These are phyloP conservation scores for Didymella arachidicola DNA, from an alignment of 2,329 filamentous ascomycete species.

Conservation along the genomic window DNA sequence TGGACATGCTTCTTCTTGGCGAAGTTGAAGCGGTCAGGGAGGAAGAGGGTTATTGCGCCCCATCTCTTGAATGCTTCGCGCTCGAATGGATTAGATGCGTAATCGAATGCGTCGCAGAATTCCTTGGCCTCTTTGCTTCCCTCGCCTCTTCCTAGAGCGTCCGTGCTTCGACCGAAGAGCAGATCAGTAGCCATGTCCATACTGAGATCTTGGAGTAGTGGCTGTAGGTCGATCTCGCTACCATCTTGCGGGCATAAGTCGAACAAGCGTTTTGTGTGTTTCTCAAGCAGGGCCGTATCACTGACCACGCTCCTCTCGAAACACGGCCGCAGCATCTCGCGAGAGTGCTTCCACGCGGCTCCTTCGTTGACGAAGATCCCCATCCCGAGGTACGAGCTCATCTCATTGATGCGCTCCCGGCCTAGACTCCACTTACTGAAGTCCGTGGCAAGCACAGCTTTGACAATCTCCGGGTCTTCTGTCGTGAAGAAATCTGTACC, in stretches of 20 bases:
- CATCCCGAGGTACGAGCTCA: conserved; percentile 28
- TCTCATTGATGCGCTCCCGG: conserved; percentile 19
- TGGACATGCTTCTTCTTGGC: conserved; percentile 25
- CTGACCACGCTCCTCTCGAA: conserved; percentile 38
- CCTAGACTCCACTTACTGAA: conserved; percentile 34
- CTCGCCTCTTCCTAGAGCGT: conserved; percentile 12
- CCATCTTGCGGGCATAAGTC: conserved; percentile 32
- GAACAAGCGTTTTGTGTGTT: conserved; percentile 32
- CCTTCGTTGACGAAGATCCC: conserved; percentile 42
- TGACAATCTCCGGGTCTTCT: conserved; percentile 38
- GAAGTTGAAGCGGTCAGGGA: conserved; percentile 26
- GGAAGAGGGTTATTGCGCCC: conserved; percentile 21
- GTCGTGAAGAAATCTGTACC: conserved; percentile 26
- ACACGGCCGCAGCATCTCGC: conserved; percentile 39
- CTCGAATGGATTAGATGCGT: conserved; percentile 27
- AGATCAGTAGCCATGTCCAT: conserved; percentile 39
- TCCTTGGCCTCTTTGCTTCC: conserved; percentile 13
- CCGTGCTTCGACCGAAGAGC: conserved; percentile 38
- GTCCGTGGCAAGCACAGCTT: conserved; percentile 31
- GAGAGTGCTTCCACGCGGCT: conserved; percentile 37
- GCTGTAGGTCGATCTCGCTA: conserved; percentile 34
- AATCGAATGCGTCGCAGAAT: conserved; percentile 38
- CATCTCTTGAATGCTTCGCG: conserved; percentile 25
- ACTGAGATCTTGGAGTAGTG: conserved; percentile 36
- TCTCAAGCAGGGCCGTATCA: conserved; percentile 33